These are phyloP conservation scores for Microcyclosporella mali DNA, from an alignment of 2,329 filamentous ascomycete genomes.

Conservation along the genomic window DNA sequence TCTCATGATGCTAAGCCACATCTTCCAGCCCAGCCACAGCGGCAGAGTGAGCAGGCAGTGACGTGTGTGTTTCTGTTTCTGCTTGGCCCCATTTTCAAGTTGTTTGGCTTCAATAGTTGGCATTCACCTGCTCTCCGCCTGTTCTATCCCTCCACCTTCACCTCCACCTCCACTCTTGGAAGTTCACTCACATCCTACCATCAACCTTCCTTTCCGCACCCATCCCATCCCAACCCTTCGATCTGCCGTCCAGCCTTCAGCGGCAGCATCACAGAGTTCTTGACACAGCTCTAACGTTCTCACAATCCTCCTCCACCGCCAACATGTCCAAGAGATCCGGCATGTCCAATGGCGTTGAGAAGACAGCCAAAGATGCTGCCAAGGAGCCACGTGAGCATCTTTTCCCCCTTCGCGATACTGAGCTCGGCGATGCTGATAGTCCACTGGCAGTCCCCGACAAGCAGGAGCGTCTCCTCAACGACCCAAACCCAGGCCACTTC, in stretches of 20 bases:
- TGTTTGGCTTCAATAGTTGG: too few relatives aligned
- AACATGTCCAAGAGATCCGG: slow-evolving; percentile 60
- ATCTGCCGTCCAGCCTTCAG: too few relatives aligned
- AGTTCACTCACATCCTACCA: neutral
- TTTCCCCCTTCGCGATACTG: too few relatives aligned
- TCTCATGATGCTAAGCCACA: too few relatives aligned
- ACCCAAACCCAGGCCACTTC: slow-evolving; percentile 64
- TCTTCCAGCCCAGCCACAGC: too few relatives aligned
- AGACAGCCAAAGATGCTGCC: slow-evolving; percentile 36
- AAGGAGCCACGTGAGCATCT: slow-evolving; percentile 40
- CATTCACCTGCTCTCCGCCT: too few relatives aligned
- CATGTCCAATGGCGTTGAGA: slow-evolving; percentile 43
- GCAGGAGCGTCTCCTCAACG: slow-evolving; percentile 66
- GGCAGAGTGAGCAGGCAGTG: too few relatives aligned
- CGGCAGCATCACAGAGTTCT: too few relatives aligned
- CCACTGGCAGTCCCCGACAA: slow-evolving; percentile 58
- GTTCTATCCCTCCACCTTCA: neutral
- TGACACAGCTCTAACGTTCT: neutral
- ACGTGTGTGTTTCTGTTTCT: too few relatives aligned
- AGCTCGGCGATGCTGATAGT: slow-evolving; percentile 13
- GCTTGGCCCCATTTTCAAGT: too few relatives aligned
- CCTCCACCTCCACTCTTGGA: neutral
- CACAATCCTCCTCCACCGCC: slow-evolving; percentile 1
- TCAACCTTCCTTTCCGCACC: too few relatives aligned
- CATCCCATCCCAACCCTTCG: too few relatives aligned